Evolutionary conservation across 768 basidiomycete genomes (phyloP).

Genomic region (Podaxis mareebaensis): DNA sequence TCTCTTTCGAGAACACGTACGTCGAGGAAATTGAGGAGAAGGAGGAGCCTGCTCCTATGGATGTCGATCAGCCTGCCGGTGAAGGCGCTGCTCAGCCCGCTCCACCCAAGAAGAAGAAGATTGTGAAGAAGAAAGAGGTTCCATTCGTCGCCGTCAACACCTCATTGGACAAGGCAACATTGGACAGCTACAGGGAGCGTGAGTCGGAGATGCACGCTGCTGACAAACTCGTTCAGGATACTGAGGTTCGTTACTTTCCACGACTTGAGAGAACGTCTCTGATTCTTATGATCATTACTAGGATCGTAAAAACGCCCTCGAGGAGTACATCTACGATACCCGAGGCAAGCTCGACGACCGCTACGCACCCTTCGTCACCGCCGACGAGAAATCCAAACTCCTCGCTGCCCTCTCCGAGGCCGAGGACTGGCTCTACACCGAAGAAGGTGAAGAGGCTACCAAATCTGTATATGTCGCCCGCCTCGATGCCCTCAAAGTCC

Average conservation of each 20-base stretch:
- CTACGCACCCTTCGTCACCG: slow-evolving; percentile 73
- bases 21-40: slow-evolving; percentile 80
- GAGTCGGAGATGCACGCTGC: slow-evolving; percentile 87
- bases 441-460: slow-evolving; percentile 93
- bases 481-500: slow-evolving; percentile 78
- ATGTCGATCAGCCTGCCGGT: slow-evolving; percentile 50
- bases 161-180: slow-evolving; percentile 59
- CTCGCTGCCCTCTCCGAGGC: slow-evolving; percentile 69
- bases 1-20: slow-evolving; percentile 87
- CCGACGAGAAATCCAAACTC: slow-evolving; percentile 78
- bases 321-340: slow-evolving; percentile 98
- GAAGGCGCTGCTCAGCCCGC: slow-evolving; percentile 33
- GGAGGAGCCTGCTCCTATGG: slow-evolving; percentile 72
- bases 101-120: slow-evolving; percentile 82
- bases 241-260: slow-evolving; percentile 64
- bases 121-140: slow-evolving; percentile 82
- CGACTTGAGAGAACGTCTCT: not conserved
- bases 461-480: slow-evolving; percentile 92
- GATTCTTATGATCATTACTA: slow-evolving; percentile 28
- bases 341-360: slow-evolving; percentile 90
- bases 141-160: slow-evolving; percentile 66
- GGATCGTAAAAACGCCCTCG: slow-evolving; percentile 98
- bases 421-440: slow-evolving; percentile 97
- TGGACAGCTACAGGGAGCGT: slow-evolving; percentile 73
- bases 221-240: slow-evolving; percentile 97